A percentile compares a stretch with the other conserved stretches of the same genome.
These are phyloP conservation scores for Syzygium aromaticum DNA, from an alignment of 345 rosid genomes.

Conservation along the genomic window DNA sequence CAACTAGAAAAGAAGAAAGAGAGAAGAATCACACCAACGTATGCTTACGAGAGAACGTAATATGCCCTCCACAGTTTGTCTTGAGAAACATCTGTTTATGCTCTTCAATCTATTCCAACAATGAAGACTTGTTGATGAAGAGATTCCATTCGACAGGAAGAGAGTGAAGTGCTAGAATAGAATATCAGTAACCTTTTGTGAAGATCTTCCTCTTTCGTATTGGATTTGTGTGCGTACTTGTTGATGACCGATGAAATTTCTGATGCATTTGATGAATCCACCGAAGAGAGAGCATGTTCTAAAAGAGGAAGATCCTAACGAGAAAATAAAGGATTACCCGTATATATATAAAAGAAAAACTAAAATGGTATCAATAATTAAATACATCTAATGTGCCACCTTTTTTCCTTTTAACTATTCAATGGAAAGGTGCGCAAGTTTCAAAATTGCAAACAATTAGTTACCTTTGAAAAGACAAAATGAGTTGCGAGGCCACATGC, in stretches of 20 bases:
- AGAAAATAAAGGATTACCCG: background rate
- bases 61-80: constrained; percentile 5
- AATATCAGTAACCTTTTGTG: background rate
- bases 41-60: background rate
- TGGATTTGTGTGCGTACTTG: background rate
- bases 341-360: background rate
- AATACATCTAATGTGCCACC: background rate
- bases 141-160: background rate
- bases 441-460: too few relatives aligned
- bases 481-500: constrained; percentile 21
- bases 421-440: background rate
- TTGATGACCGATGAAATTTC: background rate
- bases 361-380: background rate
- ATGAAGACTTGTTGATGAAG: background rate
- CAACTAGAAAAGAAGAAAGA: background rate
- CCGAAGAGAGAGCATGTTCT: background rate
- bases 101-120: background rate
- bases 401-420: background rate
- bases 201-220: background rate
- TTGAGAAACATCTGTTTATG: constrained; percentile 13
- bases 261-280: background rate
- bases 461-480: constrained; percentile 17
- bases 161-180: background rate
- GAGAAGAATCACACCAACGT: background rate
- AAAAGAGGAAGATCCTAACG: constrained; percentile 1